phyloP scores from a whole-genome alignment of 768 basidiomycete species.

The Ramaria rubella region DNA sequence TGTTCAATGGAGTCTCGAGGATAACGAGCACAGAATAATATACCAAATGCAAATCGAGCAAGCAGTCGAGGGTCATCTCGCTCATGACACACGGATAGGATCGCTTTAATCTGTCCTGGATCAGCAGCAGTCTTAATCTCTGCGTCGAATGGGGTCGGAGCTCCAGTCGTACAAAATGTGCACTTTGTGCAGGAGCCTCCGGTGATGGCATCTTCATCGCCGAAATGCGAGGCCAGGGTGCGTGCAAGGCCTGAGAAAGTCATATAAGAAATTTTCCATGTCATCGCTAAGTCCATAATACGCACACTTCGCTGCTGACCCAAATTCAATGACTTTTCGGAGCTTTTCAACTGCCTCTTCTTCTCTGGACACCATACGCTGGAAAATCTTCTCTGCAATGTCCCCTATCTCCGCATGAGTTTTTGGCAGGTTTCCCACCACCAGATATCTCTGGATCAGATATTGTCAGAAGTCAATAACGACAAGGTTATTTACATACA shows the following conservation, averaged over 20 bases:
- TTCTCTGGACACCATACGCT: conserved; percentile 36
- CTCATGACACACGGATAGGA: conserved; percentile 37
- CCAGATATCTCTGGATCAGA: conserved; percentile 23
- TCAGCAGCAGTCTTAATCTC: conserved; percentile 19
- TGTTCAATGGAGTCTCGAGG: background rate
- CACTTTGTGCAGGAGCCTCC: conserved; percentile 36
- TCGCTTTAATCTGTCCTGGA: conserved; percentile 27
- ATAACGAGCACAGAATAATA: background rate
- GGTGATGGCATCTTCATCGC: conserved; percentile 35
- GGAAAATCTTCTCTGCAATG: conserved; percentile 54
- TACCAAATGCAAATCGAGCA: conserved; percentile 41
- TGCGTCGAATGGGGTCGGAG: conserved; percentile 27
- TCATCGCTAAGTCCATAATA: background rate
- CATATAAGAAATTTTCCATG: background rate
- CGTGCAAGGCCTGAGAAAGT: conserved; percentile 37
- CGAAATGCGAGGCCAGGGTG: conserved; percentile 38
- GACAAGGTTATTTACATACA: conserved; percentile 20
- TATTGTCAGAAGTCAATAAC: background rate
- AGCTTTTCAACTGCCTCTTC: conserved; percentile 36
- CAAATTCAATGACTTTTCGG: conserved; percentile 33
- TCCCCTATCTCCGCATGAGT: conserved; percentile 83
- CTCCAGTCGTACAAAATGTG: conserved; percentile 36
- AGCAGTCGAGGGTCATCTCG: conserved; percentile 44
- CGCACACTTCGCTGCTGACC: conserved; percentile 34
- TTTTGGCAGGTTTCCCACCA: conserved; percentile 53